Percentiles rank a stretch among this genome's conserved stretches.
Evolutionary conservation across 768 basidiomycete species (phyloP).

Genomic region (Suillus paluster): DNA sequence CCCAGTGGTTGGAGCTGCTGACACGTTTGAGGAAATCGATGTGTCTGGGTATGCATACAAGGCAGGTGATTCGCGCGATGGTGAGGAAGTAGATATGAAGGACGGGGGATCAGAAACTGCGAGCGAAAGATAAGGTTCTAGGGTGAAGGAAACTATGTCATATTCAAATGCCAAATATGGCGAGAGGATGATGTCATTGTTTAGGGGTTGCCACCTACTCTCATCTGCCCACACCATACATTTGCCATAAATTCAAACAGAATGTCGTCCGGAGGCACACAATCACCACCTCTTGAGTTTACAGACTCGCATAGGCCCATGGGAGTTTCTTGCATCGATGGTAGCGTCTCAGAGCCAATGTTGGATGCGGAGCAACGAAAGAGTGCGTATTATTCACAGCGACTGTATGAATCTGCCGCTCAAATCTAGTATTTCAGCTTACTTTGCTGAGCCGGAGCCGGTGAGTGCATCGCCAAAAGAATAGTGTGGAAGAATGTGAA

Average conservation of each 20-base stretch:
- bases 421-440: constrained; percentile 9
- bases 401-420: not conserved
- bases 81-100: no score
- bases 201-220: not conserved
- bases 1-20: no score
- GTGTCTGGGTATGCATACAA: no score
- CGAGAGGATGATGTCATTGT: not conserved
- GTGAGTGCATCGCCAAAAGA: not conserved
- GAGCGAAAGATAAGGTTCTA: not conserved
- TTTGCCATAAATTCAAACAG: constrained; percentile 2
- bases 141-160: no score
- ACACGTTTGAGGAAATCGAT: no score
- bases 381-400: constrained; percentile 30
- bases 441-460: constrained; percentile 20
- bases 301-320: constrained; percentile 51
- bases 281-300: constrained; percentile 60
- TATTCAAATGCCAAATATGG: not conserved
- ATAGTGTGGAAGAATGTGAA: no score
- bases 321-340: constrained; percentile 51
- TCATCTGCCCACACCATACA: not conserved
- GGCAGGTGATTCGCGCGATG: no score
- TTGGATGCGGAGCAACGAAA: constrained; percentile 50
- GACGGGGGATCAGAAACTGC: not conserved
- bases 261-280: constrained; percentile 43
- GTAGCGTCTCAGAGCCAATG: constrained; percentile 38